A percentile compares a stretch with the other conserved stretches of the same genome.
Conservation (phyloP, 306 rosid genomes). For the Vicia villosa region DNA sequence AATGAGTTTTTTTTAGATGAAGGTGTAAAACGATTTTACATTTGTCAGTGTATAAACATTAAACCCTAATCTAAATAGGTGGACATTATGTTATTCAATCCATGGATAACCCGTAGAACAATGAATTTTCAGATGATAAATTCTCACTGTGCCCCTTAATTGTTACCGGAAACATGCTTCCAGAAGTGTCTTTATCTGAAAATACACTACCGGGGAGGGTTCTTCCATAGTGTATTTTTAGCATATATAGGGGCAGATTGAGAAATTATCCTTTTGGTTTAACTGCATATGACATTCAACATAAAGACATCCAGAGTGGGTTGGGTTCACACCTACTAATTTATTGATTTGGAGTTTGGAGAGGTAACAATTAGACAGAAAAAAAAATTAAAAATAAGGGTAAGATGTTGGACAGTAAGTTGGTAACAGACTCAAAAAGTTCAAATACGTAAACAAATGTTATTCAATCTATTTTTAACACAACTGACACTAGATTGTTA, state of each 20-base stretch:
- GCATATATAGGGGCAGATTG: too few species aligned
- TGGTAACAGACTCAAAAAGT: background rate
- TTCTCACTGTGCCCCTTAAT: too few species aligned
- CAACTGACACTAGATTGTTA: background rate
- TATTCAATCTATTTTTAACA: background rate
- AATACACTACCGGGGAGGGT: too few species aligned
- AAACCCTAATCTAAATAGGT: conserved; percentile 12
- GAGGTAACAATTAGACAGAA: background rate
- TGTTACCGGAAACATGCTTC: too few species aligned
- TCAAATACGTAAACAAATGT: conserved; percentile 20
- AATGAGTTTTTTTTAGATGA: conserved; percentile 15
- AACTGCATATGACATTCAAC: conserved; percentile 25
- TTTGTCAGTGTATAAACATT: too few species aligned
- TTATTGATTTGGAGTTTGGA: conserved; percentile 22
- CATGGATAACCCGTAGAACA: conserved; percentile 26
- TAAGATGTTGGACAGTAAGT: background rate
- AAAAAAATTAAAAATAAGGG: background rate
- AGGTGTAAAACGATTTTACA: background rate
- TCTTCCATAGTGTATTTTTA: too few species aligned
- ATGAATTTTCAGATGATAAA: too few species aligned
- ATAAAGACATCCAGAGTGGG: conserved; percentile 12
- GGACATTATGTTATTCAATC: background rate
- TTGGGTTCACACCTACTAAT: conserved; percentile 18
- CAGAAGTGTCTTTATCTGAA: too few species aligned
- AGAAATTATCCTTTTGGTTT: background rate